Evolutionary conservation across 306 rosid species (phyloP).

Genomic region (Boehmeria nivea): DNA sequence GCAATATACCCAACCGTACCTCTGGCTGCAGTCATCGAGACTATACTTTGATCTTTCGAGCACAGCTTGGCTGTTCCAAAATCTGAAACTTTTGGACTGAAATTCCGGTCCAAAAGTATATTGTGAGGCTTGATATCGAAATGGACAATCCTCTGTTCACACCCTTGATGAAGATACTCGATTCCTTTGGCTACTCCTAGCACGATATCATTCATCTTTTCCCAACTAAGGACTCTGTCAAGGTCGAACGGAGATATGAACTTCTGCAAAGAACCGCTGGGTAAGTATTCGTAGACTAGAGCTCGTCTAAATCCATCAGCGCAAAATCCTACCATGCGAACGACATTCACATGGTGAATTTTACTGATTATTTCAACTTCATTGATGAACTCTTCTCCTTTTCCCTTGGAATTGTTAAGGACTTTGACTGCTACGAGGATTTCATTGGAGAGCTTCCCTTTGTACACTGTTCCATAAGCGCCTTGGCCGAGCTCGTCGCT

Average conservation of each 20-base stretch:
- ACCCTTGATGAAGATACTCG: constrained; percentile 8
- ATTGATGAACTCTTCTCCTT: not conserved
- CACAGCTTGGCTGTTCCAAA: not conserved
- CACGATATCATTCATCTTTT: not conserved
- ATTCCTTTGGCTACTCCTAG: constrained; percentile 1
- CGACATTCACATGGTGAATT: not conserved
- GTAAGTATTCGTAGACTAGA: not conserved
- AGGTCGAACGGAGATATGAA: not conserved
- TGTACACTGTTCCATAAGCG: constrained; percentile 3
- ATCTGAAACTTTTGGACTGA: not conserved
- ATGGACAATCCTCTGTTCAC: constrained; percentile 1
- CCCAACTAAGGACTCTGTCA: not conserved
- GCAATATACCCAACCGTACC: constrained; percentile 6
- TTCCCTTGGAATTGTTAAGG: not conserved
- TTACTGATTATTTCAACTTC: constrained; percentile 1
- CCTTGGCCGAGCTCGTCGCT: constrained; percentile 7
- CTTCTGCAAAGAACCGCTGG: not conserved
- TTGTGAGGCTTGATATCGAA: constrained; percentile 6
- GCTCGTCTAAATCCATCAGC: constrained; percentile 3
- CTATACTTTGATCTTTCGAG: not conserved
- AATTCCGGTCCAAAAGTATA: not conserved
- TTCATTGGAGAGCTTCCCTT: constrained; percentile 1
- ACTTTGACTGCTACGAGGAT: not conserved
- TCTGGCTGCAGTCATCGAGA: not conserved
- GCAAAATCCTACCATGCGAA: constrained; percentile 1